Base-by-base conservation (phyloP, 768 basidiomycete species). In the Termitomyces sp. region DNA sequence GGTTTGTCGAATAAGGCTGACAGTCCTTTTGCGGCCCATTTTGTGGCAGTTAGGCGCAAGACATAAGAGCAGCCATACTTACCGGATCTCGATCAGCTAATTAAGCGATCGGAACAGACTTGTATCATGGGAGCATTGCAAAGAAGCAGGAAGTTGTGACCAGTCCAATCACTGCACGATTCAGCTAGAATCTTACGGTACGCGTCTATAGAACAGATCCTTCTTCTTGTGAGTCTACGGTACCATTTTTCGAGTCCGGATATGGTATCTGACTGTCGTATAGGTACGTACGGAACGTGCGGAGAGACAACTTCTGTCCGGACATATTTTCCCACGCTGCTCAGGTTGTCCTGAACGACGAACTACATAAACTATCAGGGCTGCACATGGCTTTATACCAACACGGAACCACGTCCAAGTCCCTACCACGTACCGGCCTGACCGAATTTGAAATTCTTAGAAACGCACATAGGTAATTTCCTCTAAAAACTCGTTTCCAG, bases 361-460 rank as follows among this genome's bases (percentile, higher is more conserved):
- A 46, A 18, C 24, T 10, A 27, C 27, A 8, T 46, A 46, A 18
- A 4, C 22, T 22, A 43, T 20, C 9, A 14, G 29, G n/a, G 5
- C 10, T 13, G 43, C 3, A 24, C 48, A 77, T 76, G 76, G 67
- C 75, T 7, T 65, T 74, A 36, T 74, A 74, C 61, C 68, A 69
- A 20, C 61, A 69, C 53, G 61, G 62, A 43, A 69, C 67, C 53
- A 68, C 71, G 6, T 75, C 72, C 34, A 69, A 71, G 32, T 46
- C 58, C 8, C 59, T 68, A 27, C 63, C 67, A 13, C 70, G 65
- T 4, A 59, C 63, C 12, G 76, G 76, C 5, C 67, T 70, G 31
- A 75, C 85, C 0, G 90, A 92, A 64, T 91, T 92, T 46, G 89
- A 92, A 61, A 85, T 92, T 58, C 73, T 92, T 34, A 90, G 83